Conservation (phyloP, 2,329 filamentous ascomycete species). For the Pseudopyricularia cyperi region DNA sequence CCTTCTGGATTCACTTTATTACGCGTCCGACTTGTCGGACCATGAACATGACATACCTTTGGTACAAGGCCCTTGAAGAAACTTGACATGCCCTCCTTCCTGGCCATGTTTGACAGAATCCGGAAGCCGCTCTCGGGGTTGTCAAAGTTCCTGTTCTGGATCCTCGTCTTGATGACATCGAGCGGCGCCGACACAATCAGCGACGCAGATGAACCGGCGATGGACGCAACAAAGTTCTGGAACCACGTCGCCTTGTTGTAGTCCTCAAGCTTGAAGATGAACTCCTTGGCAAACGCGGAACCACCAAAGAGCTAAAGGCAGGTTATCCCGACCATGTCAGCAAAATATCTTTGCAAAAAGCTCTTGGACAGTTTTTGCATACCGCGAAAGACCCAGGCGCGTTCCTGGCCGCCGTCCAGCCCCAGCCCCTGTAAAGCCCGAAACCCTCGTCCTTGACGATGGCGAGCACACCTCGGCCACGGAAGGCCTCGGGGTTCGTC, state of each 20-base stretch:
- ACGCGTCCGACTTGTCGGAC: background rate
- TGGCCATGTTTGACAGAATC: slow-evolving; percentile 86
- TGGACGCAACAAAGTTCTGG: slow-evolving; percentile 95
- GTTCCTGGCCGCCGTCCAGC: slow-evolving; percentile 95
- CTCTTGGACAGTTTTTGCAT: slow-evolving; percentile 20
- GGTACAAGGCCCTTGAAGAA: slow-evolving; percentile 98
- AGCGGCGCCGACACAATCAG: slow-evolving; percentile 90
- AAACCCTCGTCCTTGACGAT: slow-evolving; percentile 93
- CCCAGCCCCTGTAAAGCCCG: slow-evolving; percentile 88
- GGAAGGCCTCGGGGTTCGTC: slow-evolving; percentile 97
- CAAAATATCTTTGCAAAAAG: background rate
- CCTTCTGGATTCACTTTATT: background rate
- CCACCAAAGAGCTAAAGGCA: slow-evolving; percentile 73
- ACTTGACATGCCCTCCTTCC: slow-evolving; percentile 69
- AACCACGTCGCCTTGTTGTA: slow-evolving; percentile 93
- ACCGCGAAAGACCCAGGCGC: slow-evolving; percentile 94
- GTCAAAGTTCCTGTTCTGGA: slow-evolving; percentile 98
- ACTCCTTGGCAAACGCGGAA: slow-evolving; percentile 95
- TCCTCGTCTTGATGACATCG: slow-evolving; percentile 96
- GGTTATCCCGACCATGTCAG: background rate
- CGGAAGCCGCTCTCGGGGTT: slow-evolving; percentile 90
- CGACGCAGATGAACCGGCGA: slow-evolving; percentile 89
- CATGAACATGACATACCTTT: slow-evolving; percentile 43
- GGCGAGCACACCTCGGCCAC: slow-evolving; percentile 77
- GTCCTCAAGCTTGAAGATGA: slow-evolving; percentile 76